Percentiles rank a stretch among this genome's conserved stretches.
These are phyloP conservation scores for Kodamaea plutei DNA, from an alignment of 1,139 yeast species.

Conservation along the genomic window DNA sequence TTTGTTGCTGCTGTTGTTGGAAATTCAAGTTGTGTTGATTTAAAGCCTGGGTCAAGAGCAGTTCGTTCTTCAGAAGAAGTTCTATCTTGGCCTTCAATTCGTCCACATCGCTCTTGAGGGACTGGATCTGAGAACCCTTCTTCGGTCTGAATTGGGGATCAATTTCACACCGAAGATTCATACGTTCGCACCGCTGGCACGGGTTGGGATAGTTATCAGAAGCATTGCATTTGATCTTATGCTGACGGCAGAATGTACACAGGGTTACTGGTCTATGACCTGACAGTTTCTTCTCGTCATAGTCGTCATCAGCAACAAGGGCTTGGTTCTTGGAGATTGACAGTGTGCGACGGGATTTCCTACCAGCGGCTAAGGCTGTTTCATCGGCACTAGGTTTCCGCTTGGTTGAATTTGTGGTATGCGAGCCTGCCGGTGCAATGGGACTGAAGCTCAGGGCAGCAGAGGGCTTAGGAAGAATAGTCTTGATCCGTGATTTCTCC, in stretches of 20 bases:
- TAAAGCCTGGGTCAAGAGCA: slow-evolving; percentile 60
- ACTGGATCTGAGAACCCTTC: slow-evolving; percentile 86
- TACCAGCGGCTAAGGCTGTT: no score
- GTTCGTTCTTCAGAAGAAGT: slow-evolving; percentile 66
- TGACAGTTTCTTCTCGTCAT: slow-evolving; percentile 18
- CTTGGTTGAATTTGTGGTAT: no score
- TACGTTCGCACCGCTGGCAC: slow-evolving; percentile 76
- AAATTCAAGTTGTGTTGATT: slow-evolving; percentile 40
- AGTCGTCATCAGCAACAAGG: slow-evolving; percentile 5
- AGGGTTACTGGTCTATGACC: slow-evolving; percentile 84
- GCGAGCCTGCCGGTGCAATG: no score
- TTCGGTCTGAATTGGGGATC: slow-evolving; percentile 91
- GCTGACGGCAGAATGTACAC: slow-evolving; percentile 93
- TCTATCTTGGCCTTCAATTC: slow-evolving; percentile 77
- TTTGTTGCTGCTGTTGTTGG: slow-evolving; percentile 19
- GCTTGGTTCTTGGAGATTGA: no score
- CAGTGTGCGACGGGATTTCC: no score
- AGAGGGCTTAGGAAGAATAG: slow-evolving; percentile 32
- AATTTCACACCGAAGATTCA: slow-evolving; percentile 78
- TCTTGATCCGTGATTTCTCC: slow-evolving; percentile 39
- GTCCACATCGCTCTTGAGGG: slow-evolving; percentile 78
- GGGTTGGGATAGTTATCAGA: slow-evolving; percentile 78
- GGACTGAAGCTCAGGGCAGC: slow-evolving; percentile 7
- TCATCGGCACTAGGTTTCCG: no score
- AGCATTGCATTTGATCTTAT: slow-evolving; percentile 90